phyloP scores from a whole-genome alignment of 768 basidiomycete species.

The Tulasnella sp. region DNA sequence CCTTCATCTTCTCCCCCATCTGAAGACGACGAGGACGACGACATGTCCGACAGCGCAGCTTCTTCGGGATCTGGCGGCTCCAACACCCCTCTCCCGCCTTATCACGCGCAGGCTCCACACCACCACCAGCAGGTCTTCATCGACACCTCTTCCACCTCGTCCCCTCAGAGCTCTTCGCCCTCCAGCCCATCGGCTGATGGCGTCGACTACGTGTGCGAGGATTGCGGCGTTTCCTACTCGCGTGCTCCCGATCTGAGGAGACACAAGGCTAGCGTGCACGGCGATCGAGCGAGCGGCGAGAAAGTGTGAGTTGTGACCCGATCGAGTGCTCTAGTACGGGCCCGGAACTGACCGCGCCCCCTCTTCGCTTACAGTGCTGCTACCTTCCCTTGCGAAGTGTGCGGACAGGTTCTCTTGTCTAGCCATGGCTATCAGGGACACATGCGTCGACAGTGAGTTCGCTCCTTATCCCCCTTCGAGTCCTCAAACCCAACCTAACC shows the following conservation, averaged over 20 bases:
- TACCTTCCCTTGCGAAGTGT: conserved; percentile 28
- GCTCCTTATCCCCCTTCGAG: background rate
- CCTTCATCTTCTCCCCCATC: background rate
- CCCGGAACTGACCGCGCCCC: background rate
- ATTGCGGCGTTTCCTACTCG: conserved; percentile 28
- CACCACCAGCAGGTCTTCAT: background rate
- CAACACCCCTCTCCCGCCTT: conserved; percentile 25
- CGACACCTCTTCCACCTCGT: background rate
- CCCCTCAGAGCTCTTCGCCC: conserved; percentile 4
- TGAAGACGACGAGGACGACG: conserved; percentile 25
- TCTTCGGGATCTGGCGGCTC: conserved; percentile 31
- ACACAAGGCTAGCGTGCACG: conserved; percentile 26
- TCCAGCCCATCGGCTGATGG: conserved; percentile 5
- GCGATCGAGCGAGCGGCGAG: conserved; percentile 23
- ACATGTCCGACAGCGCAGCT: conserved; percentile 20
- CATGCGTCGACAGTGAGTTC: conserved; percentile 25
- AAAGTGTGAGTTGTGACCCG: conserved; percentile 18
- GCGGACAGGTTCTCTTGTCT: conserved; percentile 27
- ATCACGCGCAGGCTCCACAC: background rate
- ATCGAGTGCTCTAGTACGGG: background rate
- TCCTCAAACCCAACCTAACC: background rate
- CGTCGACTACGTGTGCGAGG: conserved; percentile 26
- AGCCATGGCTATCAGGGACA: conserved; percentile 27
- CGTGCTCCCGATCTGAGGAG: conserved; percentile 24
- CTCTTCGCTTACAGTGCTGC: background rate